These are phyloP conservation scores for Chrysosporium queenslandicum DNA, from an alignment of 2,329 filamentous ascomycete genomes.

Conservation along the genomic window DNA sequence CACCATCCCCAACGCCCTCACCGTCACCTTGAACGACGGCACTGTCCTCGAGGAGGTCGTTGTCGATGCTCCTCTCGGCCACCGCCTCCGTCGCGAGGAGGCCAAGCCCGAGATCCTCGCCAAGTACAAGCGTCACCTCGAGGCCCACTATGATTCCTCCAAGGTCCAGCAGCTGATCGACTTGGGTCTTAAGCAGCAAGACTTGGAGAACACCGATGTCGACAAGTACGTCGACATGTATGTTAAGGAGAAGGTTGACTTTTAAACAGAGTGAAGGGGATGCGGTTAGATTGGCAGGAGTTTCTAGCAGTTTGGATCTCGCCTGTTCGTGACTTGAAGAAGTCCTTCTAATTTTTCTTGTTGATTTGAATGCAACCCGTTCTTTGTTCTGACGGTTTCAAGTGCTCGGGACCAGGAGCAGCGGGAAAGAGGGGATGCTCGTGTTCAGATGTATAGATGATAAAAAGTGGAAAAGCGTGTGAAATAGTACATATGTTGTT, in stretches of 20 bases:
- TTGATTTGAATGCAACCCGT: no score
- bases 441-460: no score
- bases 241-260: conserved; percentile 41
- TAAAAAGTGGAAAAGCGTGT: no score
- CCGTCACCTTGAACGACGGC: conserved; percentile 88
- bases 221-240: conserved; percentile 92
- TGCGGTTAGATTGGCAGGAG: background rate
- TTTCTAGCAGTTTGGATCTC: background rate
- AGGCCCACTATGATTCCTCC: conserved; percentile 65
- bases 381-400: no score
- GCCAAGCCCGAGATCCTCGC: conserved; percentile 93
- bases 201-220: conserved; percentile 69
- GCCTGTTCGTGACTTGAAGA: background rate
- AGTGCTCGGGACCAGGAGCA: no score
- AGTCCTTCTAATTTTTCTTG: no score
- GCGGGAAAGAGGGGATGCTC: no score
- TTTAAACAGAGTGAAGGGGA: background rate
- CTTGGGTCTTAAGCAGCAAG: conserved; percentile 63
- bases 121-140: conserved; percentile 90
- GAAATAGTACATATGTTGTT: no score
- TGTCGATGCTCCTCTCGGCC: conserved; percentile 88
- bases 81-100: conserved; percentile 83
- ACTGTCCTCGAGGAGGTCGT: conserved; percentile 82
- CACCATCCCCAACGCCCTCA: conserved; percentile 94
- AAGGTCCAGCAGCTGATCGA: conserved; percentile 75